Evolutionary conservation across 2,329 filamentous ascomycete genomes (phyloP).

Genomic region (Madurella fahalii): DNA sequence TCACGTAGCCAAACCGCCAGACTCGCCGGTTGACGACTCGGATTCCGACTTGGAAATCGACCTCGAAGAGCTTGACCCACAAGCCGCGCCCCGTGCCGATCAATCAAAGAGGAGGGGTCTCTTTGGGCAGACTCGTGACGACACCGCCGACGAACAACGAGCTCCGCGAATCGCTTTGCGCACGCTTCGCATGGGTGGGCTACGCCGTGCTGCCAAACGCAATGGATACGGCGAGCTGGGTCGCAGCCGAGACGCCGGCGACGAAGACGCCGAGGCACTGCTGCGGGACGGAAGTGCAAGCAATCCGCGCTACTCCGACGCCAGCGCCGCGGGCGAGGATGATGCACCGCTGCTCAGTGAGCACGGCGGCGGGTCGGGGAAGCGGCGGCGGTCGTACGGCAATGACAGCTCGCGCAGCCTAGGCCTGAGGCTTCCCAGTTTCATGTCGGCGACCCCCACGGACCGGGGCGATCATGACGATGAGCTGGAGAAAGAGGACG

Average conservation of each 20-base stretch:
- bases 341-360: conserved; percentile 68
- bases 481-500: conserved; percentile 48
- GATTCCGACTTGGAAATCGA: conserved; percentile 77
- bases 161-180: conserved; percentile 65
- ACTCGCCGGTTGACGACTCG: conserved; percentile 63
- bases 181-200: conserved; percentile 62
- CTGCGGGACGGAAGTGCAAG: conserved; percentile 59
- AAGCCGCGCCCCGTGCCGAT: conserved; percentile 35
- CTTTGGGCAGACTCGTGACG: conserved; percentile 52
- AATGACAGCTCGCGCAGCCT: conserved; percentile 42
- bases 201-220: conserved; percentile 54
- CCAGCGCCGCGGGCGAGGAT: conserved; percentile 59
- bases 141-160: conserved; percentile 42
- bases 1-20: conserved; percentile 57
- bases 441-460: conserved; percentile 49
- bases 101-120: conserved; percentile 30
- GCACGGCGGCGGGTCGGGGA: conserved; percentile 23
- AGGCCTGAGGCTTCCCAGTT: conserved; percentile 60
- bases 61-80: conserved; percentile 73
- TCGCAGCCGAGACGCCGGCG: conserved; percentile 50
- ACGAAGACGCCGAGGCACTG: conserved; percentile 64
- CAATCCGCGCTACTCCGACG: conserved; percentile 55
- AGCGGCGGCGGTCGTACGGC: conserved; percentile 36
- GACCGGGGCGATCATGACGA: conserved; percentile 41
- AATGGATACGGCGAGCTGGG: conserved; percentile 59